phyloP scores from a whole-genome alignment of 768 basidiomycete genomes.

The Rhodotorula graminis region DNA sequence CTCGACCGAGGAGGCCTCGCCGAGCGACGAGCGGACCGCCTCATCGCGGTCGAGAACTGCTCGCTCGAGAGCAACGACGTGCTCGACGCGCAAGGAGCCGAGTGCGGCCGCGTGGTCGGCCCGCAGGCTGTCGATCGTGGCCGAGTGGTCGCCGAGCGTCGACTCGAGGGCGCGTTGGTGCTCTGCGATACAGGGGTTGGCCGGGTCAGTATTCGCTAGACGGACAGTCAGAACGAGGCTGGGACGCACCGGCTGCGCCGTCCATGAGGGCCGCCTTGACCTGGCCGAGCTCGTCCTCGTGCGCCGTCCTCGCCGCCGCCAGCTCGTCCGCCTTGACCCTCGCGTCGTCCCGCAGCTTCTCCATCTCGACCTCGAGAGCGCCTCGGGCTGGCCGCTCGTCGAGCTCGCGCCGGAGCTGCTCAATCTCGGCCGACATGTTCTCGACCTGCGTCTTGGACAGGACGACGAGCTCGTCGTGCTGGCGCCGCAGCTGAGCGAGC shows the following conservation, averaged over 20 bases:
- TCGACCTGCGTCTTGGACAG: constrained; percentile 80
- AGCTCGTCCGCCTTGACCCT: constrained; percentile 36
- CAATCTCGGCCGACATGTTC: constrained; percentile 71
- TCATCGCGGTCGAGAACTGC: not conserved
- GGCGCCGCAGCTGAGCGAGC: constrained; percentile 58
- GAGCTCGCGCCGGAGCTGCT: constrained; percentile 50
- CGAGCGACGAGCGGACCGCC: not conserved
- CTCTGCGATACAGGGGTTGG: constrained; percentile 14
- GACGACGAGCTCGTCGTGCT: constrained; percentile 73
- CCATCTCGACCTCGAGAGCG: constrained; percentile 8
- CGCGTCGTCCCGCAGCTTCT: not conserved
- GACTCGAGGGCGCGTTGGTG: constrained; percentile 44
- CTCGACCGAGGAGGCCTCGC: not conserved
- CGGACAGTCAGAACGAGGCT: too few relatives aligned
- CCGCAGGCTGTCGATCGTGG: constrained; percentile 59
- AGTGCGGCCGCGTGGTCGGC: constrained; percentile 50
- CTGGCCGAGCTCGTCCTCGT: constrained; percentile 6
- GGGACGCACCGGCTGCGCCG: not conserved
- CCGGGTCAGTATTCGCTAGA: not conserved
- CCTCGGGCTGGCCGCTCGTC: constrained; percentile 57
- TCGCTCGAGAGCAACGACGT: not conserved
- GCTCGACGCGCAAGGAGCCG: too few relatives aligned
- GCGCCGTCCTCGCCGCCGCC: not conserved
- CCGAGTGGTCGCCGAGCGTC: constrained; percentile 54
- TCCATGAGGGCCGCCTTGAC: constrained; percentile 8